These are phyloP conservation scores for Sordariomycetes sp. DNA, from an alignment of 2,329 filamentous ascomycete species.

Conservation along the genomic window DNA sequence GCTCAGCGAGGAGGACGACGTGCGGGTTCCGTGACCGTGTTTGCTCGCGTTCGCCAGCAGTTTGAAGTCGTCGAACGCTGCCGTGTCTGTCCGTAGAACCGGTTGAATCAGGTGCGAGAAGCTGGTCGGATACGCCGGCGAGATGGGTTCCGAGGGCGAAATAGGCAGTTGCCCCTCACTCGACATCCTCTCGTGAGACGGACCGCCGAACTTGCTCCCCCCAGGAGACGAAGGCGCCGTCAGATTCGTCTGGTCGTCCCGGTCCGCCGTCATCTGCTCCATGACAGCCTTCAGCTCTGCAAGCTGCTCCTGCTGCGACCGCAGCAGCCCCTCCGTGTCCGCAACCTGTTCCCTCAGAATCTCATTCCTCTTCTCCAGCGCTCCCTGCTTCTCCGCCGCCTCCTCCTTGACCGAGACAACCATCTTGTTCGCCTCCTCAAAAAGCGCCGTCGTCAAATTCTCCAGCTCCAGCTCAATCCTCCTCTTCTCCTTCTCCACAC, in stretches of 20 bases:
- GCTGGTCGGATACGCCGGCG: slow-evolving; percentile 52
- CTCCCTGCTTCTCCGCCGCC: slow-evolving; percentile 74
- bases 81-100: slow-evolving; percentile 71
- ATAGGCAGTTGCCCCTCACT: slow-evolving; percentile 16
- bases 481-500: slow-evolving; percentile 69
- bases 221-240: slow-evolving; percentile 77
- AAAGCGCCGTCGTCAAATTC: slow-evolving; percentile 81
- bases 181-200: slow-evolving; percentile 58
- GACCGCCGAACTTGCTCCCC: slow-evolving; percentile 49
- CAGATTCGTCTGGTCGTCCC: slow-evolving; percentile 61
- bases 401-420: slow-evolving; percentile 86
- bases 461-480: slow-evolving; percentile 89
- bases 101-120: slow-evolving; percentile 78
- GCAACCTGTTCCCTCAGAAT: slow-evolving; percentile 75
- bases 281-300: slow-evolving; percentile 85
- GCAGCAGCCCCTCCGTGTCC: slow-evolving; percentile 76
- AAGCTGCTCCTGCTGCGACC: slow-evolving; percentile 87
- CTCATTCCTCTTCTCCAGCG: slow-evolving; percentile 73
- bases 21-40: slow-evolving; percentile 42
- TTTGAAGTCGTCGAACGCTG: slow-evolving; percentile 76
- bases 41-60: slow-evolving; percentile 62
- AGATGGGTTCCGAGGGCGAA: slow-evolving; percentile 29
- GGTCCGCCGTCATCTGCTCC: slow-evolving; percentile 69
- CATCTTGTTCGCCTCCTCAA: slow-evolving; percentile 98
- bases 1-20: slow-evolving; percentile 1